phyloP scores from a whole-genome alignment of 352 stramenopile genomes.

The Phytophthora quininea region DNA sequence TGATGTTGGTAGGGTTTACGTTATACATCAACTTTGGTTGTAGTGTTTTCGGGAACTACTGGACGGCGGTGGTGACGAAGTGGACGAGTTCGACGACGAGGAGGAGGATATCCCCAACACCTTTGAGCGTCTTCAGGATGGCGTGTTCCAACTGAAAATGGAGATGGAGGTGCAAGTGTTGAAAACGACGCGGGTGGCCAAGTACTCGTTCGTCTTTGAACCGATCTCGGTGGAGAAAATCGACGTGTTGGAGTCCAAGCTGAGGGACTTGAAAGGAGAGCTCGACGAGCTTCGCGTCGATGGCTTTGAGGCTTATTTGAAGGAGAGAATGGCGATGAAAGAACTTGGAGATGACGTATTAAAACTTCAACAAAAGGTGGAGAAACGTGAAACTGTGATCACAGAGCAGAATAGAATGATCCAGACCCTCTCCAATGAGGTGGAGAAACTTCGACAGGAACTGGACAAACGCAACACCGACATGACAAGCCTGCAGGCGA shows the following conservation, averaged over 20 bases:
- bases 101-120: neutral
- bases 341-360: neutral
- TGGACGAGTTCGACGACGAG: neutral
- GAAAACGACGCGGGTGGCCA: conserved; percentile 1
- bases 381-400: neutral
- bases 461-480: too few relatives aligned
- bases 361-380: neutral
- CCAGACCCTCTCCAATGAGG: too few relatives aligned
- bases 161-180: conserved; percentile 2
- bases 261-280: conserved; percentile 14
- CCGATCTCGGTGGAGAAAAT: conserved; percentile 11
- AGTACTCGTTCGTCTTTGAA: conserved; percentile 15
- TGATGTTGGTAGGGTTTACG: too few relatives aligned
- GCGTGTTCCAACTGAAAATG: neutral
- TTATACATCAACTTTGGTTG: neutral
- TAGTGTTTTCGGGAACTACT: conserved; percentile 16
- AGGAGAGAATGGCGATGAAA: conserved; percentile 1
- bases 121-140: conserved; percentile 5
- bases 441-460: too few relatives aligned
- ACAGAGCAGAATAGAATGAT: neutral
- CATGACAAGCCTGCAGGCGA: too few relatives aligned
- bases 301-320: neutral
- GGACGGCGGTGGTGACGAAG: neutral
- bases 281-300: conserved; percentile 7
- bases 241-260: conserved; percentile 2